Base-by-base conservation (phyloP, 257 asterid species). In the Jacaranda mimosifolia region DNA sequence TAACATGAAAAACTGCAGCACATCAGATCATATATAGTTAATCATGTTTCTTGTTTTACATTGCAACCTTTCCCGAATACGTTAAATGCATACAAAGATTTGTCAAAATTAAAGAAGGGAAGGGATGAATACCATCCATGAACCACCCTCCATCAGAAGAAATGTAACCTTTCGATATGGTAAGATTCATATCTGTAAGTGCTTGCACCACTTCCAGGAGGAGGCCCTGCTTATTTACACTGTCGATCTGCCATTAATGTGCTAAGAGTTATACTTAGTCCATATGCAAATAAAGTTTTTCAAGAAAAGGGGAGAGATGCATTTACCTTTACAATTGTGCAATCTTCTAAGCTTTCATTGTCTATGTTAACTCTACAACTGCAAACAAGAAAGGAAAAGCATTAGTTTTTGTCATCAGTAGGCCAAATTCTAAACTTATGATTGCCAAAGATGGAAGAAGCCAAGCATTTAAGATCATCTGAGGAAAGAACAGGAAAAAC, bases 91-190 rank as follows among this genome's bases (percentile, higher is more conserved):
- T 38, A 3, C 8, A 9, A 36, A 7, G 49, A 68, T 14, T 35
- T 17, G 21, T 14, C 21, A 69, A 10, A 70, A 52, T 12, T 5
- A 56, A 45, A n/a, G 36, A 68, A 45, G 15, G 70, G 14, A n/a
- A 59, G 21, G 7, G 35, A 36, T 59, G 36, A 8, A 14, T 87
- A 92, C 97, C 97, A 77, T 91, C 95, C 97, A 92, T 91, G 85
- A 88, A 84, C 95, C 97, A 92, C 7, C 87, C 97, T 13, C 89
- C 95, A 87, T 92, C 97, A 57, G 92, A 89, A 15, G 97, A 91
- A 70, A 92, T 91, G 81, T 89, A 91, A 35, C 92, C 92, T 79
- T 91, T 92, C 32, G 83, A 70, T 63, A 92, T 91, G 65, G 77
- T 91, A 49, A 91, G 91, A 88, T 92, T 92, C 88, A 87, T 73